Base-by-base conservation (phyloP, 495 filamentous ascomycete species). In the Penicillium egyptiacum region DNA sequence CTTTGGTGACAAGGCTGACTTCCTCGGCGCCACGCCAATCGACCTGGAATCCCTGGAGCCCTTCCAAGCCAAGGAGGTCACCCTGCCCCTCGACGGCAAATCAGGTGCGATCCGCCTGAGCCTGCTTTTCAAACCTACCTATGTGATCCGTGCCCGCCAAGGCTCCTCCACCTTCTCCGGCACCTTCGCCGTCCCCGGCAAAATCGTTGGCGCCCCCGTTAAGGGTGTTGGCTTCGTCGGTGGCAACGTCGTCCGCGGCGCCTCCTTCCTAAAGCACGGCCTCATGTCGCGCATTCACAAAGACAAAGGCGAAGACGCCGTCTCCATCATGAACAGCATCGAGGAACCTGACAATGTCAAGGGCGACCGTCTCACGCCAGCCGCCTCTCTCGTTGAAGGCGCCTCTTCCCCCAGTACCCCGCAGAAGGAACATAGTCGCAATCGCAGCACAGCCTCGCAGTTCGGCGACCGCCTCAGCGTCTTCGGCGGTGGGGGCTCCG, bases 151-250 rank as follows among this genome's bases (percentile, higher is more conserved):
- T 47, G 83, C 90, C 11, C 83, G 91, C 33, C 90, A 96, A 71
- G 94, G 95, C 42, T 94, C 92, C 0, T 88, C 89, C 4, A 97
- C 94, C 4, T 96, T 99, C 80, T 86, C 85, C 4, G 94, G 94
- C 14, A 97, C 92, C 0, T 96, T 98, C 67, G 85, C 88, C 5
- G 79, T 87, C 5, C 91, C 94, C n/a, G 90, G 91, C 28, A 96
- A 92, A 75, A 88, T 98, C 50, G 88, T 97, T 51, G 92, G 91
- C 23, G 93, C 89, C 11, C 94, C 94, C 11, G 83, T 98, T 66
- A 98, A 97, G 76, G 93, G 92, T 28, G 90, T 88, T 26, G 86
- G 83, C 45, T 86, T 88, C 41, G 87, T 90, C 43, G 91, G 87
- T 8, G 87, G 88, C 58, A 86, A 88, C 51, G 89, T 97, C 46